Conservation (phyloP, 148 eudicot species). For the Nepenthes mirabilis region DNA sequence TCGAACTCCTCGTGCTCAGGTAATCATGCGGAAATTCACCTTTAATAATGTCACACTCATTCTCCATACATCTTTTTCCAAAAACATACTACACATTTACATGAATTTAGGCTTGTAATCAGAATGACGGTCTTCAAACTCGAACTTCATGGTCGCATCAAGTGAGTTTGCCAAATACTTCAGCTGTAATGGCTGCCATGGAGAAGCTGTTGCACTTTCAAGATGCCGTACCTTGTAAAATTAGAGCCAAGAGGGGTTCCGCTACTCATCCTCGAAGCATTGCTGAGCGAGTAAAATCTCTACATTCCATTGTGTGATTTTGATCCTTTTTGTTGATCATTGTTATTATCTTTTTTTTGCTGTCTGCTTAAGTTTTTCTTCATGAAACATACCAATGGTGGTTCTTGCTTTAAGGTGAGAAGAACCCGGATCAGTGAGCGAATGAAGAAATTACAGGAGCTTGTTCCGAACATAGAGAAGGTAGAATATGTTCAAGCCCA, state of each 20-base stretch:
- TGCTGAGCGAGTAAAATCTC: slow-evolving; percentile 67
- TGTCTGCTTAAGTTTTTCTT: too few species aligned
- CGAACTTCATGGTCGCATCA: slow-evolving; percentile 53
- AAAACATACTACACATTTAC: not conserved
- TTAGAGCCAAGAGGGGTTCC: slow-evolving; percentile 89
- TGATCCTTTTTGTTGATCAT: too few species aligned
- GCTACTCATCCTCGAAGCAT: slow-evolving; percentile 98
- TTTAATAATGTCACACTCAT: too few species aligned
- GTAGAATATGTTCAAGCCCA: slow-evolving; percentile 13
- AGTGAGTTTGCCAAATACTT: slow-evolving; percentile 68
- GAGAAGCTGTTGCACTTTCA: slow-evolving; percentile 64
- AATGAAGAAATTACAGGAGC: slow-evolving; percentile 83
- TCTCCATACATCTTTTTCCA: too few species aligned
- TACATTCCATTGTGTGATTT: too few species aligned
- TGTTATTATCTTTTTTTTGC: too few species aligned
- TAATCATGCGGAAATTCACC: too few species aligned
- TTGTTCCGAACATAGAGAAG: slow-evolving; percentile 96
- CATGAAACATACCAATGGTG: too few species aligned
- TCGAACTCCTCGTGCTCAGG: too few species aligned
- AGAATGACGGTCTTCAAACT: slow-evolving; percentile 35
- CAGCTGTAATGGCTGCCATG: slow-evolving; percentile 52
- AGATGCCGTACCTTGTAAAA: slow-evolving; percentile 79
- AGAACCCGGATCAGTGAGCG: slow-evolving; percentile 81
- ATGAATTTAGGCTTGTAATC: not conserved
- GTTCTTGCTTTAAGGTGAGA: slow-evolving; percentile 36